These are phyloP conservation scores for Ascochyta pisi DNA, from an alignment of 2,329 filamentous ascomycete species.

Conservation along the genomic window DNA sequence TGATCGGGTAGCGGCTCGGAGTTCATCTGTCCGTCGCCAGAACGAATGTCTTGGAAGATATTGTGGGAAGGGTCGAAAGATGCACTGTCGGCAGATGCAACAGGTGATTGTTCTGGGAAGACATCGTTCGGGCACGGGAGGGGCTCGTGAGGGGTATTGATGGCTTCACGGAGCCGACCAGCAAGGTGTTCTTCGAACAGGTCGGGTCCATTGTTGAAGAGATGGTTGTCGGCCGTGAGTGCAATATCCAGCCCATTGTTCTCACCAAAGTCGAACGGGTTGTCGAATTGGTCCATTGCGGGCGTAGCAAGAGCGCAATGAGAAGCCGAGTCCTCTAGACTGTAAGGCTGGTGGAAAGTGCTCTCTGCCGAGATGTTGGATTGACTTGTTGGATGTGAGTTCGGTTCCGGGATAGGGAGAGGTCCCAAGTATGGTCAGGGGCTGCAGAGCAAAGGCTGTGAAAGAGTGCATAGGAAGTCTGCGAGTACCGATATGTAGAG, in stretches of 20 bases:
- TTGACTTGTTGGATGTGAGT: background rate
- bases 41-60: background rate
- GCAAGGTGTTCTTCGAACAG: background rate
- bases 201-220: conserved; percentile 1
- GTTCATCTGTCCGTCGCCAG: background rate
- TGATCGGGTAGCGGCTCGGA: background rate
- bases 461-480: background rate
- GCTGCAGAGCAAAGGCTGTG: background rate
- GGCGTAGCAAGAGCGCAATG: background rate
- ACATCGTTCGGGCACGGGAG: background rate
- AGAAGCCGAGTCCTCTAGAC: background rate
- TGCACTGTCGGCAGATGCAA: background rate
- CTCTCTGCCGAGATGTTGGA: background rate
- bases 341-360: background rate
- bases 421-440: background rate
- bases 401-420: background rate
- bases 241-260: background rate
- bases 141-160: background rate
- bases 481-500: background rate
- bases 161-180: background rate
- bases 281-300: background rate
- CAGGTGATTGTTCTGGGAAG: background rate
- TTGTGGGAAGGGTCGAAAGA: background rate
- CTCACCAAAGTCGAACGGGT: background rate
- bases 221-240: background rate